Evolutionary conservation across 164 flowering plant species (phyloP).

Genomic region (grape (Vitis vinifera)): DNA sequence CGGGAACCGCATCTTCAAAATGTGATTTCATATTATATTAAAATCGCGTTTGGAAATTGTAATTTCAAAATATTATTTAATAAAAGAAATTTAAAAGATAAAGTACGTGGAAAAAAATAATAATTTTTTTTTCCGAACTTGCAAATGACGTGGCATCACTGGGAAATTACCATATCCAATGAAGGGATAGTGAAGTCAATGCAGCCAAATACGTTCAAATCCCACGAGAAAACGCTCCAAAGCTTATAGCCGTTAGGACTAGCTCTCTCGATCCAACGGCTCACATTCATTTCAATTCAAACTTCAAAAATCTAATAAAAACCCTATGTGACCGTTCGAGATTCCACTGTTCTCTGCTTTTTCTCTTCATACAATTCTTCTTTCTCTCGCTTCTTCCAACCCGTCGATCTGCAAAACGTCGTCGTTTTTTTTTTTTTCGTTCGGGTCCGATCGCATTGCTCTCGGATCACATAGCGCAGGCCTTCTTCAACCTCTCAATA

Average conservation of each 20-base stretch:
- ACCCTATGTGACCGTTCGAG: conserved; percentile 14
- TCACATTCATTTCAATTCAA: conserved; percentile 20
- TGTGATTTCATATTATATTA: no score
- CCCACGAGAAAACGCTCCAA: neutral
- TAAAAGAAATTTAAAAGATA: no score
- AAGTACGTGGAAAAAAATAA: no score
- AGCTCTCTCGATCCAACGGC: conserved; percentile 18
- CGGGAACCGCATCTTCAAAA: no score
- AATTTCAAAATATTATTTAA: no score
- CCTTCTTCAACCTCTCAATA: neutral
- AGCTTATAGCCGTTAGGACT: conserved; percentile 19
- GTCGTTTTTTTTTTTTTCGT: neutral
- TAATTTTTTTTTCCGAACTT: no score
- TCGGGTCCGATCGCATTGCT: neutral
- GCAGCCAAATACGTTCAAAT: no score
- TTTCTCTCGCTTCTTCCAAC: conserved; percentile 10
- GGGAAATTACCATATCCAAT: neutral
- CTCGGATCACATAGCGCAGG: neutral
- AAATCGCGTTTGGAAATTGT: no score
- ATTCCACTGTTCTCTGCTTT: neutral
- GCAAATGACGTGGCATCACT: no score
- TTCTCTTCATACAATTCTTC: conserved; percentile 16
- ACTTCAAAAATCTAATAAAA: conserved; percentile 11
- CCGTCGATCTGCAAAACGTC: conserved; percentile 1
- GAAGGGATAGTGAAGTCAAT: neutral